phyloP scores from a whole-genome alignment of 1,139 yeast genomes.

The Kluyveromyces sp. region DNA sequence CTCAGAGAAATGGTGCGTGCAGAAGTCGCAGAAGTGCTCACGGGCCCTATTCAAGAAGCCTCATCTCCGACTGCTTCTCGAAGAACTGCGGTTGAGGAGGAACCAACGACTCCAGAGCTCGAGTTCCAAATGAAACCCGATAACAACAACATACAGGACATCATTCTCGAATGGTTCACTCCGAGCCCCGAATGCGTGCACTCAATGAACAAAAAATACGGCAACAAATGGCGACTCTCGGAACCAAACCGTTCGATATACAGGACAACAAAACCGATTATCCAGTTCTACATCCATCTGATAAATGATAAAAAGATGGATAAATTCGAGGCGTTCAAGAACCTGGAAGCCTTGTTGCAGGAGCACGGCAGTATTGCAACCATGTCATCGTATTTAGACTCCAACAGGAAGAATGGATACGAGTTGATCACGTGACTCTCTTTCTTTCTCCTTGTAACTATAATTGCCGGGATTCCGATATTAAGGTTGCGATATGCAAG shows the following conservation, averaged over 20 bases:
- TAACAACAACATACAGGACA: conserved; percentile 21
- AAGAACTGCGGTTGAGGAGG: background rate
- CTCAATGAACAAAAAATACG: conserved; percentile 27
- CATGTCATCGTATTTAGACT: background rate
- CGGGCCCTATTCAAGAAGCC: background rate
- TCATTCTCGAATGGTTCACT: conserved; percentile 30
- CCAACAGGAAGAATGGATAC: background rate
- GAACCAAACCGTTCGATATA: conserved; percentile 18
- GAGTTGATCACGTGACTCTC: conserved; percentile 1
- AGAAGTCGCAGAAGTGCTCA: conserved; percentile 2
- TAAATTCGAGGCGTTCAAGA: conserved; percentile 23
- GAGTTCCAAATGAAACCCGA: conserved; percentile 7
- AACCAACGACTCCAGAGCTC: background rate
- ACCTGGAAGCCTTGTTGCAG: background rate
- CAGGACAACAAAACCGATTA: conserved; percentile 25
- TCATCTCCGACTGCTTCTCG: background rate
- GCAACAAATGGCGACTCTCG: conserved; percentile 25
- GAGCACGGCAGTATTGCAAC: background rate
- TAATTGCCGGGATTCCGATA: background rate
- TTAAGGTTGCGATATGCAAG: no score
- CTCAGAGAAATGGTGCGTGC: conserved; percentile 4
- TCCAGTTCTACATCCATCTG: conserved; percentile 28
- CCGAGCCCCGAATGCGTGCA: conserved; percentile 31
- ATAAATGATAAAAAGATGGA: conserved; percentile 21
- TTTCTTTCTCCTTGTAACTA: background rate